These are phyloP conservation scores for Perilla frutescens DNA, from an alignment of 257 asterid species.

Conservation along the genomic window DNA sequence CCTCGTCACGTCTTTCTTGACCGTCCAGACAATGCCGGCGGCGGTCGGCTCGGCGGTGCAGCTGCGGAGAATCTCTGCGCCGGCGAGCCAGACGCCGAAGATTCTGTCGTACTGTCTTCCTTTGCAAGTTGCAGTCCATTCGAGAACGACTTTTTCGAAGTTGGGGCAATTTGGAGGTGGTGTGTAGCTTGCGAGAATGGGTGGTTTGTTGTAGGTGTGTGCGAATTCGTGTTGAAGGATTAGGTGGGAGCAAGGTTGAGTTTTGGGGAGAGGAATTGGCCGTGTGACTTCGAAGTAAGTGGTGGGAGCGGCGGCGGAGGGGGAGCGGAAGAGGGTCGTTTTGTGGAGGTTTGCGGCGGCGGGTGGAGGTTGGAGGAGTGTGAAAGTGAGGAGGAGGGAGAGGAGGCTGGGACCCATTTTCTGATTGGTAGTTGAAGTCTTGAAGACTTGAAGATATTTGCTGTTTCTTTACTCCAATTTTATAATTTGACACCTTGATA, in stretches of 20 bases:
- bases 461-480: background rate
- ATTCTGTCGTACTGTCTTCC: constrained; percentile 78
- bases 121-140: constrained; percentile 63
- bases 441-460: too few species aligned
- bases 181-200: constrained; percentile 50
- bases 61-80: constrained; percentile 79
- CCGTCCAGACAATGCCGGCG: constrained; percentile 64
- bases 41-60: constrained; percentile 74
- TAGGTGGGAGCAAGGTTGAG: constrained; percentile 51
- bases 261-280: constrained; percentile 57
- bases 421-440: background rate
- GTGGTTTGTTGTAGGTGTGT: constrained; percentile 55
- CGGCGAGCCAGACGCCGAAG: constrained; percentile 77
- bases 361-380: constrained; percentile 25
- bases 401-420: constrained; percentile 1
- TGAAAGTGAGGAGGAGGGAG: background rate
- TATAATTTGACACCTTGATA: background rate
- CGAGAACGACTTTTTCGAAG: constrained; percentile 55
- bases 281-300: constrained; percentile 65
- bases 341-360: constrained; percentile 44
- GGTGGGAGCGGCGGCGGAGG: constrained; percentile 41
- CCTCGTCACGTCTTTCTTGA: constrained; percentile 61
- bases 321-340: constrained; percentile 35
- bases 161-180: constrained; percentile 51
- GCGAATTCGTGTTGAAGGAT: constrained; percentile 66